Evolutionary conservation across 139 green algal genomes (phyloP).

Genomic region (Closterium sp.): DNA sequence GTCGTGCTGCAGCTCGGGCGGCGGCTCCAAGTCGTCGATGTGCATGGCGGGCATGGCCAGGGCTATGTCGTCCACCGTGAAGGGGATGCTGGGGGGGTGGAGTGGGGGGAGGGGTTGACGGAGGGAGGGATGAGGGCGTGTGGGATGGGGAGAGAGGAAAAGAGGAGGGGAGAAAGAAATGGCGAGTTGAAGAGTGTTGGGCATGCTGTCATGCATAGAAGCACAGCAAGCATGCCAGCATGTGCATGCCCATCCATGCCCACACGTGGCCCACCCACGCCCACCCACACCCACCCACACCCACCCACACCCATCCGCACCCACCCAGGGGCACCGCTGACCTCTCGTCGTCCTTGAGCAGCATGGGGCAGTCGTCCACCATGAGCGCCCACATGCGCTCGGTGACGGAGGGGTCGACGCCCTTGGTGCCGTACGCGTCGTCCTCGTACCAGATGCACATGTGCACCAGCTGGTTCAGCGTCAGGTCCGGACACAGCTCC

Average conservation of each 20-base stretch:
- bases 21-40: neutral
- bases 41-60: neutral
- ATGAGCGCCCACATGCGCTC: neutral
- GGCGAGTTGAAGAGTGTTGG: too few species aligned
- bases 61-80: neutral
- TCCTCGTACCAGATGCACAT: slow-evolving; percentile 17
- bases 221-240: too few species aligned
- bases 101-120: neutral
- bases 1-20: neutral
- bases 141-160: neutral
- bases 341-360: neutral
- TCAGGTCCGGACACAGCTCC: slow-evolving; percentile 4
- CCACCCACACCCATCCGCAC: neutral
- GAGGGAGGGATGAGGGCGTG: neutral
- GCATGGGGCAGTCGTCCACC: neutral
- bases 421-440: neutral
- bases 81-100: neutral
- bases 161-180: too few species aligned
- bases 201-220: too few species aligned
- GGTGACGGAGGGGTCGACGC: neutral
- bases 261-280: too few species aligned
- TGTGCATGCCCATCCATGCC: too few species aligned
- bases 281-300: neutral
- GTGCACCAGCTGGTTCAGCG: neutral
- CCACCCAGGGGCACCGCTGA: neutral